Conservation (phyloP, 192 early-diverging fungal genomes). For the Phycomyces nitens region DNA sequence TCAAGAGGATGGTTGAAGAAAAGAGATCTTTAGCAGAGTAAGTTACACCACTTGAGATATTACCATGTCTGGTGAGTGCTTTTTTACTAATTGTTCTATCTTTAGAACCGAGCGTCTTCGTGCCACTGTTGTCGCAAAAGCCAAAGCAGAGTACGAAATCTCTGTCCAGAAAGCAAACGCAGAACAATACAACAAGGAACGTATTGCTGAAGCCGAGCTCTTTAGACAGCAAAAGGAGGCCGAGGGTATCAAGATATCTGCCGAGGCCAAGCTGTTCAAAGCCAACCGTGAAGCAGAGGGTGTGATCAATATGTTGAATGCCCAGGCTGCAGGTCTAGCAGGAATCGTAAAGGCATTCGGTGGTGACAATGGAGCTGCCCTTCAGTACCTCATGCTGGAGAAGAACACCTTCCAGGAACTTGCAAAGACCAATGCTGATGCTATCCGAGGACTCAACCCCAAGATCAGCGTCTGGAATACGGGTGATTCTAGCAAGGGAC, state of each 20-base stretch:
- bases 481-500: slow-evolving; percentile 3
- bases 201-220: slow-evolving; percentile 38
- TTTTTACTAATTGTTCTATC: too few species aligned
- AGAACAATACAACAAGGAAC: slow-evolving; percentile 35
- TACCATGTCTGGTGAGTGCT: too few species aligned
- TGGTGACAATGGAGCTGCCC: slow-evolving; percentile 27
- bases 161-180: slow-evolving; percentile 39
- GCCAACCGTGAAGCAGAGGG: slow-evolving; percentile 47
- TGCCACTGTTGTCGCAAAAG: slow-evolving; percentile 41
- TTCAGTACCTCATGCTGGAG: slow-evolving; percentile 55
- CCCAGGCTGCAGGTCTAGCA: slow-evolving; percentile 45
- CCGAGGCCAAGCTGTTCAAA: slow-evolving; percentile 32
- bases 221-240: slow-evolving; percentile 37
- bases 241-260: slow-evolving; percentile 26
- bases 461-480: slow-evolving; percentile 53
- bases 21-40: slow-evolving; percentile 35
- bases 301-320: slow-evolving; percentile 32
- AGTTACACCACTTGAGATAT: too few species aligned
- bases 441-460: slow-evolving; percentile 47
- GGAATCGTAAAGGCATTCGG: slow-evolving; percentile 27
- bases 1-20: slow-evolving; percentile 46
- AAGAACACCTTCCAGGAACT: slow-evolving; percentile 43
- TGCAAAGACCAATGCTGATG: slow-evolving; percentile 48
- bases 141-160: slow-evolving; percentile 47
- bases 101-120: slow-evolving; percentile 38